Evolutionary conservation across 202 grass and related monocot species (phyloP).

Genomic region (Saccharum hybrid): DNA sequence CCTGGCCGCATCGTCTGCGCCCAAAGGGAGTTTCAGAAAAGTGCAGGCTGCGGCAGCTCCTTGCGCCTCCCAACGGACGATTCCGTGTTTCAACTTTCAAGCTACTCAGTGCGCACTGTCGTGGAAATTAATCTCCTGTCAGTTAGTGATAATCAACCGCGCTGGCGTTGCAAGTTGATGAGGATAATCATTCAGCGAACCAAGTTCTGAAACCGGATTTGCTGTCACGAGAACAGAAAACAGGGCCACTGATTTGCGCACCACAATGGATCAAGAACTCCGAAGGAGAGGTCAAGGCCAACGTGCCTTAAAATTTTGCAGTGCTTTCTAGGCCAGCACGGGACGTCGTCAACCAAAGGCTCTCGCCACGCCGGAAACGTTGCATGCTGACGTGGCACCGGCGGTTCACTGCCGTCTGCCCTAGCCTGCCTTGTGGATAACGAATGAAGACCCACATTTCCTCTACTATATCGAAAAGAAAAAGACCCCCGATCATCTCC

Average conservation of each 20-base stretch:
- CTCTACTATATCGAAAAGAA: background rate
- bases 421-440: constrained; percentile 27
- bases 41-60: background rate
- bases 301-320: background rate
- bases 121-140: background rate
- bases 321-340: constrained; percentile 22
- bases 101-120: background rate
- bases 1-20: constrained; percentile 19
- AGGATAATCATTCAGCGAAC: background rate
- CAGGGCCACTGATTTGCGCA: background rate
- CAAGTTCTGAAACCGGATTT: background rate
- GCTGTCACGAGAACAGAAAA: background rate
- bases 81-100: background rate
- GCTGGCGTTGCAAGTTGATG: background rate
- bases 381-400: constrained; percentile 27
- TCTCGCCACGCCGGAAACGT: background rate
- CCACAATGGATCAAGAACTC: background rate
- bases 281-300: constrained; percentile 34
- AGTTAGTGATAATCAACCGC: background rate
- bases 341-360: constrained; percentile 31
- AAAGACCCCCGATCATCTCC: background rate
- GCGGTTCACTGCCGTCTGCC: background rate
- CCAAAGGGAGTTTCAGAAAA: background rate
- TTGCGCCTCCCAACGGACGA: background rate
- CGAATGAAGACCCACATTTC: constrained; percentile 16